phyloP scores from a whole-genome alignment of 2,329 filamentous ascomycete genomes.

The Neonectria ditissima region DNA sequence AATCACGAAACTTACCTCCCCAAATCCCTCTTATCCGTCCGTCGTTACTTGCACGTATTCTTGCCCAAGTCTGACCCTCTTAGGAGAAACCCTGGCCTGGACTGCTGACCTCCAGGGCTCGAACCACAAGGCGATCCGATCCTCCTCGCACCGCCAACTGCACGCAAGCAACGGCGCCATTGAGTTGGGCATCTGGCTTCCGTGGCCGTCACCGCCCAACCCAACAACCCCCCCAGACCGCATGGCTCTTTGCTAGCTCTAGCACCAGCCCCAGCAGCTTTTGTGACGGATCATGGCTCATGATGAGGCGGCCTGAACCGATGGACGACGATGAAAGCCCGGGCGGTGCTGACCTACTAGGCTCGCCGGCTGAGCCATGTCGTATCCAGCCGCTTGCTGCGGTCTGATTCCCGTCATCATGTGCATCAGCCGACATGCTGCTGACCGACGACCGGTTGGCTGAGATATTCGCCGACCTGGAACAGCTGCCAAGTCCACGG shows the following conservation, averaged over 20 bases:
- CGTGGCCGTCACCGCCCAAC: constrained; percentile 37
- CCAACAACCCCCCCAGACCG: constrained; percentile 7
- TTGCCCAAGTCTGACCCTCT: not conserved
- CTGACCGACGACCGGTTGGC: constrained; percentile 15
- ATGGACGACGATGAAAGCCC: constrained; percentile 17
- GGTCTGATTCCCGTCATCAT: constrained; percentile 16
- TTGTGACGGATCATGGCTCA: constrained; percentile 18
- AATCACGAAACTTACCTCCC: constrained; percentile 1
- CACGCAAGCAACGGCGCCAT: constrained; percentile 31
- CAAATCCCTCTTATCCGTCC: not conserved
- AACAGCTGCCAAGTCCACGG: constrained; percentile 17
- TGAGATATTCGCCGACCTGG: constrained; percentile 21
- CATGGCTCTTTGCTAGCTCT: constrained; percentile 19
- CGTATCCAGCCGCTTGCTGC: constrained; percentile 18
- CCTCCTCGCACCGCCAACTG: constrained; percentile 32
- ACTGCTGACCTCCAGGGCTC: constrained; percentile 35
- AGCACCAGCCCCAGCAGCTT: constrained; percentile 8
- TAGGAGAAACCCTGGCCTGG: constrained; percentile 17
- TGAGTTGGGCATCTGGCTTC: constrained; percentile 31
- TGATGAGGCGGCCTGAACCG: constrained; percentile 31
- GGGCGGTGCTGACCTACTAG: constrained; percentile 3
- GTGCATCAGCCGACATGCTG: constrained; percentile 20
- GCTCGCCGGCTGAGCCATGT: constrained; percentile 21
- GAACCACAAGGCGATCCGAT: constrained; percentile 38
- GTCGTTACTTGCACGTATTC: not conserved